Conservation (phyloP, 2,329 filamentous ascomycete species). For the Escovopsis sp. region DNA sequence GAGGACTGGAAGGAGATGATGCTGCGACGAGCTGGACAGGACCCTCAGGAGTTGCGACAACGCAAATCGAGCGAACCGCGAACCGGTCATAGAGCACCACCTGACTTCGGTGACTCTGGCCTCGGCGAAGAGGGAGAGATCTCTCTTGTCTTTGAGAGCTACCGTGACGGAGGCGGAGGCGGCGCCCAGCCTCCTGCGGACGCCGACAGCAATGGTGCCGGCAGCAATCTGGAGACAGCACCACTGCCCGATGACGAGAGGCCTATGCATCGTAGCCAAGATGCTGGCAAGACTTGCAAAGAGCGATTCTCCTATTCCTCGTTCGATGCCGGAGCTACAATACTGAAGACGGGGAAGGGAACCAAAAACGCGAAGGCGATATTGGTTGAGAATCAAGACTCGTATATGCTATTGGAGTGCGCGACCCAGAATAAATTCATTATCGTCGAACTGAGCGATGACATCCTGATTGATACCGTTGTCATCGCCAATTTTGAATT, state of each 20-base stretch:
- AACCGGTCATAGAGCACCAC: slow-evolving; percentile 7
- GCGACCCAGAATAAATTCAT: slow-evolving; percentile 78
- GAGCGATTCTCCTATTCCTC: slow-evolving; percentile 96
- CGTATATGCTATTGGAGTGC: slow-evolving; percentile 94
- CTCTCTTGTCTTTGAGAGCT: slow-evolving; percentile 35
- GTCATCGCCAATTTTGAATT: slow-evolving; percentile 99
- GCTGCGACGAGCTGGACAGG: slow-evolving; percentile 69
- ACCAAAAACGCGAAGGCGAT: slow-evolving; percentile 82
- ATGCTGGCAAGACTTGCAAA: slow-evolving; percentile 94
- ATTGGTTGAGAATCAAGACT: slow-evolving; percentile 92
- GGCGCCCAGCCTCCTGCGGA: not conserved
- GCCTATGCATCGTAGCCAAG: slow-evolving; percentile 58
- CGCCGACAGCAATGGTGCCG: slow-evolving; percentile 3
- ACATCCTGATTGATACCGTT: slow-evolving; percentile 76
- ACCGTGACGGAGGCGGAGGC: slow-evolving; percentile 10
- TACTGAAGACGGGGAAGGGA: slow-evolving; percentile 76
- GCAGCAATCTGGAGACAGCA: slow-evolving; percentile 20
- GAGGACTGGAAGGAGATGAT: slow-evolving; percentile 98
- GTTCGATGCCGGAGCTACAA: slow-evolving; percentile 88
- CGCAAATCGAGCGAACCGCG: slow-evolving; percentile 37
- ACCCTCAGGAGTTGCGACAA: slow-evolving; percentile 49
- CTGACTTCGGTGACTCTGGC: slow-evolving; percentile 58
- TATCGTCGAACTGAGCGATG: slow-evolving; percentile 84
- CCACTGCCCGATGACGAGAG: slow-evolving; percentile 33
- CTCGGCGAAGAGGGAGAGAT: slow-evolving; percentile 85